Percentiles rank a stretch among this genome's conserved stretches.
phyloP scores from a whole-genome alignment of 2,329 filamentous ascomycete genomes.

The Diaporthe longicolla region DNA sequence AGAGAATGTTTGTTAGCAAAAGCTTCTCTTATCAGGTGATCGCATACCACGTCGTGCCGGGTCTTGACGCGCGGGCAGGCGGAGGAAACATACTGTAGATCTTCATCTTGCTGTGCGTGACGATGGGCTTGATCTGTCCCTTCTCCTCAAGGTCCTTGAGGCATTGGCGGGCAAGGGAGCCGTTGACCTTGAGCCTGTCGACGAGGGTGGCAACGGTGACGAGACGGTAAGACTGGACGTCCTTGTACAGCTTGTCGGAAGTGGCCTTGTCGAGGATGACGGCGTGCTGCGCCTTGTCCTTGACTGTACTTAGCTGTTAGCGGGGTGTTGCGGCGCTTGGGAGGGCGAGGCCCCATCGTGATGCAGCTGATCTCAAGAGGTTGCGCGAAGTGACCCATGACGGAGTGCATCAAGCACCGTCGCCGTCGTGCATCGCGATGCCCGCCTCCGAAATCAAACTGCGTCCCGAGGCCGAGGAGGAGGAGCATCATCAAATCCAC shows the following conservation, averaged over 20 bases:
- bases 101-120: slow-evolving; percentile 96
- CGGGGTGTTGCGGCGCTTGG: background rate
- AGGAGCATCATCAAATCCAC: slow-evolving; percentile 26
- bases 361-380: background rate
- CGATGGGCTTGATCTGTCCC: slow-evolving; percentile 98
- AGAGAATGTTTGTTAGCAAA: slow-evolving; percentile 49
- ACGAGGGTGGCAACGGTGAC: slow-evolving; percentile 98
- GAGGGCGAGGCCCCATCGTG: slow-evolving; percentile 18
- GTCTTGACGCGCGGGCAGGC: background rate
- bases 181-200: slow-evolving; percentile 99
- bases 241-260: slow-evolving; percentile 99
- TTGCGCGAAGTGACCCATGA: background rate
- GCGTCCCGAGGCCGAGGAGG: slow-evolving; percentile 13
- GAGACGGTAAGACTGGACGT: slow-evolving; percentile 99
- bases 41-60: no score
- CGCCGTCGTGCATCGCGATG: slow-evolving; percentile 14
- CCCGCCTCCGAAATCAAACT: slow-evolving; percentile 28
- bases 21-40: background rate
- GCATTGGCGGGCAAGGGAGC: slow-evolving; percentile 91
- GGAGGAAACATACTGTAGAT: slow-evolving; percentile 84
- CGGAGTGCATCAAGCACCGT: slow-evolving; percentile 21
- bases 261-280: slow-evolving; percentile 99
- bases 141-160: slow-evolving; percentile 96
- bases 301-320: slow-evolving; percentile 70
- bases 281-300: slow-evolving; percentile 99